Evolutionary conservation across 2,329 filamentous ascomycete genomes (phyloP), one percentile per base, ranked within the genome.

Genomic region (Tetracladium maxilliforme): DNA sequence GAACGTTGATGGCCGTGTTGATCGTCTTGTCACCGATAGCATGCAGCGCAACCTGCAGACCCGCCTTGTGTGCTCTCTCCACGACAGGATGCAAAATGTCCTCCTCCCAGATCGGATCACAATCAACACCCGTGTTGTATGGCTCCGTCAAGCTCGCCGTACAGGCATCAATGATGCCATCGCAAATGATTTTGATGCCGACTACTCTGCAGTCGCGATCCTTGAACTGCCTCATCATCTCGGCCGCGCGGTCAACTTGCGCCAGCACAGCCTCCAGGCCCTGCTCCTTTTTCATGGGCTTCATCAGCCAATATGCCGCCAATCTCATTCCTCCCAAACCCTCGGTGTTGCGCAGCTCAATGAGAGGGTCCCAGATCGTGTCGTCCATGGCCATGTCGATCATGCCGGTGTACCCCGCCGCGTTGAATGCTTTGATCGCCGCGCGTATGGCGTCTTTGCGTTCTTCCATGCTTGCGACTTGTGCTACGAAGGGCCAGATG

Each of bases 101-200:
- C 3, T 49, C 45, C 1, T 54, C 48, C 70, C 70, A 77, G 24
- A 74, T 52, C 0, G 67, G 53, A 3, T 62, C 57, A 13, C 57
- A 47, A 8, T 52, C 47, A 6, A 49, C 41, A 2, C 51, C 56
- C 32, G 58, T 60, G 4, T 58, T 51, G 37, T 76, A 76, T 0
- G 71, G 70, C 38, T 72, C 58, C 2, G 53, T 51, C 3, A 77
- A 44, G 0, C 62, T 66, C 0, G 71, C 71, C 2, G 71, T 76
- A 43, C 70, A 77, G 1, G 64, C 65, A 33, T 77, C 71, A 19
- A 77, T 56, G 18, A 72, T 66, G 8, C 71, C 71, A 30, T 77
- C 71, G 36, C 64, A 66, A 19, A 77, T 71, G 13, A 76, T 44
- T 39, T 77, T 77, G 43, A 76, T 60, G 5, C 71, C 71, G 0